Conservation (phyloP, 305 asterid species). For the Fraxinus nigra region DNA sequence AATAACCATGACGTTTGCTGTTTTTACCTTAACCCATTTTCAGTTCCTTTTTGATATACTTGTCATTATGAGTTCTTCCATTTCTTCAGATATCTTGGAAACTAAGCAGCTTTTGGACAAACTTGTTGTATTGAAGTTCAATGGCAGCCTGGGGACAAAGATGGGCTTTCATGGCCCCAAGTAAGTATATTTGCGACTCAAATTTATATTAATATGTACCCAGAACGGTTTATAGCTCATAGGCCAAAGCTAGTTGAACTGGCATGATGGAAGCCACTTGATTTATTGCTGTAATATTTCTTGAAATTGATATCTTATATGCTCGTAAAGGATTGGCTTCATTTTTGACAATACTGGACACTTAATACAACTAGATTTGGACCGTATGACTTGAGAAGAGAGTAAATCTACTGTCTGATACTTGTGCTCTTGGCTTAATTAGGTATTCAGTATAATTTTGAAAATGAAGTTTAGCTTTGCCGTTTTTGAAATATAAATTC, state of each 20-base stretch:
- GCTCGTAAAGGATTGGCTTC: not conserved
- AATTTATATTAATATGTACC: not conserved
- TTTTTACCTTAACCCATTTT: not conserved
- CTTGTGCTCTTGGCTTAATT: not conserved
- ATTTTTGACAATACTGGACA: not conserved
- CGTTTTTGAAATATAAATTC: not conserved
- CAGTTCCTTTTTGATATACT: conserved; percentile 2
- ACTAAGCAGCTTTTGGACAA: conserved; percentile 72
- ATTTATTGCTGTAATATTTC: not conserved
- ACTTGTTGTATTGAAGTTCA: conserved; percentile 73
- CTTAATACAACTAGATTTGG: not conserved
- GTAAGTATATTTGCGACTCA: conserved; percentile 50
- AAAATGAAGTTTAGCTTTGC: not conserved
- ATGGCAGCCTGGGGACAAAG: conserved; percentile 52
- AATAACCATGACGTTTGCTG: not conserved
- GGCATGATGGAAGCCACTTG: not conserved
- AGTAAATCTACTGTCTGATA: not conserved
- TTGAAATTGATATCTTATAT: not conserved
- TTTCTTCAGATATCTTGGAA: conserved; percentile 52
- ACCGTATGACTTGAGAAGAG: not conserved
- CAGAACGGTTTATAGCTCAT: not conserved
- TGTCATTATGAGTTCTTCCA: conserved; percentile 23
- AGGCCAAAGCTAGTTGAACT: not conserved
- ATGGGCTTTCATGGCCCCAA: conserved; percentile 72
- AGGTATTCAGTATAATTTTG: not conserved